Evolutionary conservation across 257 asterid species (phyloP), one percentile per base, ranked within the genome.

Genomic region (Craterostigma plantagineum): DNA sequence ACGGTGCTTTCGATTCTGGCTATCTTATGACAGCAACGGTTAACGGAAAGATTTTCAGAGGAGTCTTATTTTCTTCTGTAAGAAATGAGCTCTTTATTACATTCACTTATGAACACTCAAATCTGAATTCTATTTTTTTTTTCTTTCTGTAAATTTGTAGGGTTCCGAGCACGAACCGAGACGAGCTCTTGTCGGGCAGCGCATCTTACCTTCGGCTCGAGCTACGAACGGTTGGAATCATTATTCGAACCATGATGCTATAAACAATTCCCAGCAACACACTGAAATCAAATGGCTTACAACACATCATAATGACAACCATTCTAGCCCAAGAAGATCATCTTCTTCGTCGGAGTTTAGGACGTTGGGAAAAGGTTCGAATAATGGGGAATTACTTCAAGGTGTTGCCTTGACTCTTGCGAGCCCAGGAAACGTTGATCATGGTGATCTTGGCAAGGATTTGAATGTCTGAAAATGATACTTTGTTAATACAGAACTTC

Each of bases 1-100:
- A 86, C 35, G 93, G 84, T 14, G 83, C 84, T 3, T 86, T 86
- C 34, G 97, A 86, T 51, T 86, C 97, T 3, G 97, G 97, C 51
- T 86, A 75, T 64, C 72, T 81, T 18, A 86, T 86, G 92, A 86
- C 94, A 2, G 97, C 94, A 14, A 68, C 74, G 0, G 83, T 86
- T 13, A 81, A 78, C 13, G 97, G 97, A 10, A 73, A 49, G 70
- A 63, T 73, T 7, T 79, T 78, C 37, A 61, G 95, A 66, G 97
- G 97, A 11, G 85, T 87, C 38, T 59, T 87, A 42, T 87, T 87
- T 60, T 56, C 93, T 45, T 92, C 95, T 33, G 97, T 86, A 66
- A 68, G 74, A 42, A 59, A 47, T n/a, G 14, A 46, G 11, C 33
- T 14, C n/a, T n/a, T n/a, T n/a, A n/a, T n/a, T n/a, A n/a, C n/a